Percentiles rank a stretch among this genome's conserved stretches.
Conservation (phyloP, 1,284 basidiomycete genomes). For the Ganoderma multipileum region DNA sequence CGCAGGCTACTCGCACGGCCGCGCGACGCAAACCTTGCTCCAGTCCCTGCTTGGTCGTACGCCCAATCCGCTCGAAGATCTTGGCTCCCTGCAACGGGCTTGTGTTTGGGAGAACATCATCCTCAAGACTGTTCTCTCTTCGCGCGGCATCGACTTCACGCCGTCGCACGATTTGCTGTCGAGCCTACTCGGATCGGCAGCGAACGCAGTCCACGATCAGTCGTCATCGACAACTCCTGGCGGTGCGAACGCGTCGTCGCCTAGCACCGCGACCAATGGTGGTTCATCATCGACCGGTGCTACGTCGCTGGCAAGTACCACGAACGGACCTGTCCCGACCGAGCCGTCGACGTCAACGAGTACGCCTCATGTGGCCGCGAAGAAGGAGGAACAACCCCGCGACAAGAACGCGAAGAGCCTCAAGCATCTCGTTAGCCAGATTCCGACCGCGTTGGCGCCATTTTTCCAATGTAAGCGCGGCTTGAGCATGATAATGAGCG, state of each 20-base stretch:
- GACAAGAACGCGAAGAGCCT: constrained; percentile 80
- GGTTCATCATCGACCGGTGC: constrained; percentile 18
- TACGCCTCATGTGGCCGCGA: constrained; percentile 6
- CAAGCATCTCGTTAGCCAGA: constrained; percentile 82
- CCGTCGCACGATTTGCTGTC: constrained; percentile 25
- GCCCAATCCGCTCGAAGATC: constrained; percentile 71
- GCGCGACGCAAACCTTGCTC: constrained; percentile 79
- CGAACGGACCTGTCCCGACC: constrained; percentile 14
- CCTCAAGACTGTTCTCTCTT: constrained; percentile 66
- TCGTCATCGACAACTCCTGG: background rate
- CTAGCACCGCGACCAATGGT: background rate
- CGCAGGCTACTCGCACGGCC: constrained; percentile 85
- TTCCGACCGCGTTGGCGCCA: constrained; percentile 81
- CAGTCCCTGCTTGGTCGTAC: constrained; percentile 75
- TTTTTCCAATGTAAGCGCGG: constrained; percentile 84
- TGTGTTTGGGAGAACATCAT: constrained; percentile 88
- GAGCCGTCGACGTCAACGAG: constrained; percentile 10
- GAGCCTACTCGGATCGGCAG: constrained; percentile 1
- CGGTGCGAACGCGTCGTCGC: background rate
- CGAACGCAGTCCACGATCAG: constrained; percentile 42
- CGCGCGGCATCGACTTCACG: constrained; percentile 57
- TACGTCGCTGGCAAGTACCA: constrained; percentile 7
- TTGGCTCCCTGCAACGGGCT: constrained; percentile 87
- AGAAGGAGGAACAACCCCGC: constrained; percentile 52
- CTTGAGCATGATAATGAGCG: constrained; percentile 10